phyloP scores from a whole-genome alignment of 1,284 basidiomycete species.

The Cyathus pygmaeus region DNA sequence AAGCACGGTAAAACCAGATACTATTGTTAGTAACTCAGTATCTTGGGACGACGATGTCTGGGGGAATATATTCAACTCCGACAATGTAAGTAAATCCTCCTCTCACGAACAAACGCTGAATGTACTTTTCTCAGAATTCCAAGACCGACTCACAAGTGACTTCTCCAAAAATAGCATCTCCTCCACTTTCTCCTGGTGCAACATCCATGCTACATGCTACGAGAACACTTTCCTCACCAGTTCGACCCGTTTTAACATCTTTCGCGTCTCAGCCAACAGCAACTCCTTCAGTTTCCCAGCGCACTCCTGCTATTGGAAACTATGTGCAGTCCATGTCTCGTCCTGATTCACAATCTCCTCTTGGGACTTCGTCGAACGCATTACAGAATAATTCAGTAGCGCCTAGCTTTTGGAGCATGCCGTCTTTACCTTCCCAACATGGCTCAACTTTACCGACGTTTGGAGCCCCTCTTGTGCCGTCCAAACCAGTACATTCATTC shows the following conservation, averaged over 20 bases:
- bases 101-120: too few species aligned
- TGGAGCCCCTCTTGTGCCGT: conserved; percentile 66
- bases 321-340: too few species aligned
- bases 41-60: conserved; percentile 83
- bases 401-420: conserved; percentile 4
- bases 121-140: too few species aligned
- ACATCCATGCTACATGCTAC: too few species aligned
- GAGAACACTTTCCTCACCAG: too few species aligned
- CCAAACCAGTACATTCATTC: conserved; percentile 61
- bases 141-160: not conserved
- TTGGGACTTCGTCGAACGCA: not conserved
- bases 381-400: conserved; percentile 4
- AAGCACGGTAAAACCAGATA: conserved; percentile 56
- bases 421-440: not conserved
- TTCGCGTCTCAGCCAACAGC: too few species aligned
- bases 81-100: conserved; percentile 42
- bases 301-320: too few species aligned
- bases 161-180: not conserved
- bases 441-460: conserved; percentile 42
- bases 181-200: too few species aligned
- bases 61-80: conserved; percentile 74
- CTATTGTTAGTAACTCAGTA: conserved; percentile 49
- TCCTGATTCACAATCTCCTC: not conserved
- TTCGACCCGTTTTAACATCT: too few species aligned
- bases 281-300: too few species aligned